These are phyloP conservation scores for Penicillium palitans DNA, from an alignment of 2,329 filamentous ascomycete genomes.

Conservation along the genomic window DNA sequence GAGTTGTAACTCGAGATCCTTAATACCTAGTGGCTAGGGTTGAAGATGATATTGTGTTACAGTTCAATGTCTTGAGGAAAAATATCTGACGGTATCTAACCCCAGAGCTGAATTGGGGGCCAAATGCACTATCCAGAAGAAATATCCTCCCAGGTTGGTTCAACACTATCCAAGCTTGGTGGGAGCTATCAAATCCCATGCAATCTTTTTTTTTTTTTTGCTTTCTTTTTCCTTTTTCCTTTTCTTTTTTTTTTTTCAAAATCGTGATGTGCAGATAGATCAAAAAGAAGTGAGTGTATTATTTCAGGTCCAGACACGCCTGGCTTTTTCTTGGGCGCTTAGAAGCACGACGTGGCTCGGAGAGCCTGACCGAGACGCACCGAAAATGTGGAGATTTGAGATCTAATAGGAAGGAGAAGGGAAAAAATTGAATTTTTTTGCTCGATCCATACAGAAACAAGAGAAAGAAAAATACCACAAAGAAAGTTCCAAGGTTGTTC, in stretches of 20 bases:
- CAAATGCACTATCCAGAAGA: not conserved
- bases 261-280: not conserved
- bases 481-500: constrained; percentile 15
- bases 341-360: constrained; percentile 1
- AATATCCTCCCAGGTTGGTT: not conserved
- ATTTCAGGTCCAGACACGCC: not conserved
- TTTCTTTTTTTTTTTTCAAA: not conserved
- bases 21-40: not conserved
- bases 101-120: not conserved
- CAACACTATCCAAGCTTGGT: not conserved
- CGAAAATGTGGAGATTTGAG: not conserved
- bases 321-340: constrained; percentile 6
- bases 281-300: not conserved
- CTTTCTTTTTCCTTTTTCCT: too few species aligned
- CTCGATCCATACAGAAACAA: not conserved
- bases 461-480: not conserved
- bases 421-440: not conserved
- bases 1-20: not conserved
- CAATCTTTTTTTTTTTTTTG: not conserved
- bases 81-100: not conserved
- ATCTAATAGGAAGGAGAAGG: not conserved
- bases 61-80: not conserved
- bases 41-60: not conserved
- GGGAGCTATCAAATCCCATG: not conserved
- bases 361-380: not conserved